Conservation (phyloP, 768 basidiomycete species). For the Naematelia aurantialba region DNA sequence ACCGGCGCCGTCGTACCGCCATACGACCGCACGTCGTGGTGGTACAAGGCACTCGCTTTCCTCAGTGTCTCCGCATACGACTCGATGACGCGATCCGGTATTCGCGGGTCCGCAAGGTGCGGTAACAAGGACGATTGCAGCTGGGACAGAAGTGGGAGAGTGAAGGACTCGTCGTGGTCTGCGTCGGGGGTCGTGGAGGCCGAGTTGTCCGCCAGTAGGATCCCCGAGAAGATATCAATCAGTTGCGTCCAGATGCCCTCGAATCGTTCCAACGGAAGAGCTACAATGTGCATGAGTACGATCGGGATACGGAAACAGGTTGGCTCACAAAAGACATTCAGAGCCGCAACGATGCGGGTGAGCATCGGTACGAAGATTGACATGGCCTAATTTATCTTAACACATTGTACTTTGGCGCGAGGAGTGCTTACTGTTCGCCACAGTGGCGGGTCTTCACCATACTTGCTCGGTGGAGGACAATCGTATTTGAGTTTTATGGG, state of each 20-base stretch:
- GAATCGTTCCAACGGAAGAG: constrained; percentile 61
- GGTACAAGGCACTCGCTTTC: constrained; percentile 38
- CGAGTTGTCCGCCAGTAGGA: constrained; percentile 35
- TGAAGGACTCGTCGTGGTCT: constrained; percentile 40
- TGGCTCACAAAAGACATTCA: constrained; percentile 14
- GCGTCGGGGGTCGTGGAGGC: constrained; percentile 7
- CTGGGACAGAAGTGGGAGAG: constrained; percentile 25
- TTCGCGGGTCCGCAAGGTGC: constrained; percentile 16
- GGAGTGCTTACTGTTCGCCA: constrained; percentile 81
- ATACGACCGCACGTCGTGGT: constrained; percentile 17
- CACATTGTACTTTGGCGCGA: neutral
- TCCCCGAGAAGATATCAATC: constrained; percentile 33
- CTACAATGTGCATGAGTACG: constrained; percentile 49
- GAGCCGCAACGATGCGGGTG: constrained; percentile 51
- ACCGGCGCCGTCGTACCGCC: constrained; percentile 35
- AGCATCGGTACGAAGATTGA: constrained; percentile 53
- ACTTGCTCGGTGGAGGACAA: constrained; percentile 82
- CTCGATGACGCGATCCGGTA: constrained; percentile 29
- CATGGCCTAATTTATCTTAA: constrained; percentile 12
- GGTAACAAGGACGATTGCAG: constrained; percentile 23
- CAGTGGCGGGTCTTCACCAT: constrained; percentile 76
- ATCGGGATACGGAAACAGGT: neutral
- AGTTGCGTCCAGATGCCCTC: constrained; percentile 79
- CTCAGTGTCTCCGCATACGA: constrained; percentile 28
- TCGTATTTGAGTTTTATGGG: constrained; percentile 94